A percentile compares a stretch with the other conserved stretches of the same genome.
These are phyloP conservation scores for Boletellus ananiceps DNA, from an alignment of 768 basidiomycete species.

Conservation along the genomic window DNA sequence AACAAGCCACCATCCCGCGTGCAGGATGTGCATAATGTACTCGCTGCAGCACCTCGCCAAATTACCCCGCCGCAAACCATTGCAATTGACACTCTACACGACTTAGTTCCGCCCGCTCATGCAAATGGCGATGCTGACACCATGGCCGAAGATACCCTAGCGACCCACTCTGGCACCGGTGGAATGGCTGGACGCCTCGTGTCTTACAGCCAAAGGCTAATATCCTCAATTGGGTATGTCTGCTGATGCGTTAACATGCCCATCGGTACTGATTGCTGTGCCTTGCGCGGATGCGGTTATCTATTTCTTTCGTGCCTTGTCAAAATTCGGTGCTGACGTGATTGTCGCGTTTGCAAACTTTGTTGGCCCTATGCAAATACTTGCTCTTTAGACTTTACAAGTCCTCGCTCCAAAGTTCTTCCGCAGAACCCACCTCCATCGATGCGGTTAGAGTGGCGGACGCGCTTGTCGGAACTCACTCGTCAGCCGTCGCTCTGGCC, in stretches of 20 bases:
- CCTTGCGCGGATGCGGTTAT: slow-evolving; percentile 15
- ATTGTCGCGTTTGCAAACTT: slow-evolving; percentile 18
- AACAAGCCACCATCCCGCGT: slow-evolving; percentile 10
- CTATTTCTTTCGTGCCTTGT: slow-evolving; percentile 17
- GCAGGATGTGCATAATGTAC: slow-evolving; percentile 9
- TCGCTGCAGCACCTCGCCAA: slow-evolving; percentile 8
- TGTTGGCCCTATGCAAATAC: slow-evolving; percentile 13
- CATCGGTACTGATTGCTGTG: slow-evolving; percentile 26
- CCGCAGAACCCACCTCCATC: slow-evolving; percentile 4
- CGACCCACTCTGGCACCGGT: slow-evolving; percentile 18
- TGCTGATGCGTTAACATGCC: slow-evolving; percentile 17
- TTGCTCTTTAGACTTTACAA: slow-evolving; percentile 29
- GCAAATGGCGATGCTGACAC: slow-evolving; percentile 28
- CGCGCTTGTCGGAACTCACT: slow-evolving; percentile 2
- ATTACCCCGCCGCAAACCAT: slow-evolving; percentile 12
- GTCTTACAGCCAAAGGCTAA: slow-evolving; percentile 45
- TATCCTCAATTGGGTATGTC: slow-evolving; percentile 43
- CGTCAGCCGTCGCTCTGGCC: not conserved
- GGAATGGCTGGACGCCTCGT: slow-evolving; percentile 47
- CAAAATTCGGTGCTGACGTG: slow-evolving; percentile 21
- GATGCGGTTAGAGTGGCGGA: slow-evolving; percentile 12
- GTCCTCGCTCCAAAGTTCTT: slow-evolving; percentile 13
- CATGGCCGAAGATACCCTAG: slow-evolving; percentile 17
- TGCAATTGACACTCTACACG: slow-evolving; percentile 10
- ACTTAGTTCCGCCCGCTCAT: slow-evolving; percentile 17